Percentiles rank a stretch among this genome's conserved stretches.
Conservation (phyloP, 1,139 yeast genomes). For the Pichia sp. region DNA sequence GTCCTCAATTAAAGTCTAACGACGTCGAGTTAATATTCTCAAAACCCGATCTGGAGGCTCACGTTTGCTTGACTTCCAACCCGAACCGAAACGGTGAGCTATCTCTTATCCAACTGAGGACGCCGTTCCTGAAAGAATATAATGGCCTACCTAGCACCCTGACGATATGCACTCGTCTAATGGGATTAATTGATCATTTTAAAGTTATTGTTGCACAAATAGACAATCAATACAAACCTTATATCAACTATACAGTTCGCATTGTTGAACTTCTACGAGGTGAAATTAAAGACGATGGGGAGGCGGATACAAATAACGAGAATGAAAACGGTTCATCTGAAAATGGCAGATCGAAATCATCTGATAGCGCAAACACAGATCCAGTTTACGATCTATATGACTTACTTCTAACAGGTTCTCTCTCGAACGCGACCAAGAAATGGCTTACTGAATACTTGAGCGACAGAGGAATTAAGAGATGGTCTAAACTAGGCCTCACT, state of each 20-base stretch:
- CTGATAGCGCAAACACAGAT: conserved; percentile 14
- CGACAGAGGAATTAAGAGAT: conserved; percentile 58
- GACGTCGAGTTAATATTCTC: too few species aligned
- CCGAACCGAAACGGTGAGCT: too few species aligned
- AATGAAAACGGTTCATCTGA: not conserved
- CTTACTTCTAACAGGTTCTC: conserved; percentile 49
- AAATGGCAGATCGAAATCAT: too few species aligned
- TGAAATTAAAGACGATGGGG: conserved; percentile 21
- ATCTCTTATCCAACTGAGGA: too few species aligned
- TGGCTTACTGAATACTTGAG: conserved; percentile 53
- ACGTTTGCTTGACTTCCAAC: too few species aligned
- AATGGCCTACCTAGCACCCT: conserved; percentile 13
- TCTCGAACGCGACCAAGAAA: conserved; percentile 39
- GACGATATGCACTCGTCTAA: conserved; percentile 22
- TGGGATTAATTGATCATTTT: conserved; percentile 30
- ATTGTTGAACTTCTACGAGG: conserved; percentile 28
- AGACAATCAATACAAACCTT: conserved; percentile 35
- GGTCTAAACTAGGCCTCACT: conserved; percentile 45
- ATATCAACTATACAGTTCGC: conserved; percentile 34
- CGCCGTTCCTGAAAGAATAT: too few species aligned
- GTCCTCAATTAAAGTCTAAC: too few species aligned
- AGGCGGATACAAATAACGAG: conserved; percentile 2
- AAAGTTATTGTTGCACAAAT: too few species aligned
- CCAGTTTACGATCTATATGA: conserved; percentile 38
- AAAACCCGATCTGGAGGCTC: too few species aligned